phyloP scores from a whole-genome alignment of 169 alveolate species.

The Besnoitia besnoiti region DNA sequence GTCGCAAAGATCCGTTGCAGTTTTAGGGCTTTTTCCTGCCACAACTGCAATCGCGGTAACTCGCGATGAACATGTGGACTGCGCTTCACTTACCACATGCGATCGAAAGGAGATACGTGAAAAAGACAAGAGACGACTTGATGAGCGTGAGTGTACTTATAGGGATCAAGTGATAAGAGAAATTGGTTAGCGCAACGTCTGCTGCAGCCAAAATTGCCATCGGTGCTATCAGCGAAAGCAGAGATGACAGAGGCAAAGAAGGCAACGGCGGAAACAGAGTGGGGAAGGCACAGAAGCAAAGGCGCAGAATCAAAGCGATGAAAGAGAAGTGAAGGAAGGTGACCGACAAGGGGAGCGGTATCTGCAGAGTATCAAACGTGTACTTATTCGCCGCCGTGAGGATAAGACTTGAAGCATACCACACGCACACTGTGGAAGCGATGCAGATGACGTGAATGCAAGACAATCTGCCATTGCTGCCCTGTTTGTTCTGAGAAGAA shows the following conservation, averaged over 20 bases:
- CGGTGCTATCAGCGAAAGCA: neutral
- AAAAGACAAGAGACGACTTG: slow-evolving; percentile 52
- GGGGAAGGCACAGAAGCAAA: slow-evolving; percentile 28
- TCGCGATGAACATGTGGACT: neutral
- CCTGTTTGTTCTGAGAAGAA: neutral
- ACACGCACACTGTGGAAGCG: neutral
- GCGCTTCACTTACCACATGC: slow-evolving; percentile 39
- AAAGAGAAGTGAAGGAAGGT: slow-evolving; percentile 55
- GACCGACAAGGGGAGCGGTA: slow-evolving; percentile 39
- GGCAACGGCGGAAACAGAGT: neutral
- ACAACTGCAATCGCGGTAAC: neutral
- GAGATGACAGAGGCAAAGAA: neutral
- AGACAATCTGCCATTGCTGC: neutral
- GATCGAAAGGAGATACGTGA: slow-evolving; percentile 45
- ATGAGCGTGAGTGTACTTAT: slow-evolving; percentile 48
- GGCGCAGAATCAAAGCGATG: slow-evolving; percentile 1
- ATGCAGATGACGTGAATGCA: neutral
- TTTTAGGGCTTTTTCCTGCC: neutral
- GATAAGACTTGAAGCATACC: slow-evolving; percentile 50
- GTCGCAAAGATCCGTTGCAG: neutral
- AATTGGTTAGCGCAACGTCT: slow-evolving; percentile 54
- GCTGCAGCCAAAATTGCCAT: slow-evolving; percentile 37
- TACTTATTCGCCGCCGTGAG: slow-evolving; percentile 54
- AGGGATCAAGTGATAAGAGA: slow-evolving; percentile 41
- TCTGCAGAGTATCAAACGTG: slow-evolving; percentile 37